Evolutionary conservation across 2,329 filamentous ascomycete species (phyloP).

Genomic region (Microcyclosporella mali): DNA sequence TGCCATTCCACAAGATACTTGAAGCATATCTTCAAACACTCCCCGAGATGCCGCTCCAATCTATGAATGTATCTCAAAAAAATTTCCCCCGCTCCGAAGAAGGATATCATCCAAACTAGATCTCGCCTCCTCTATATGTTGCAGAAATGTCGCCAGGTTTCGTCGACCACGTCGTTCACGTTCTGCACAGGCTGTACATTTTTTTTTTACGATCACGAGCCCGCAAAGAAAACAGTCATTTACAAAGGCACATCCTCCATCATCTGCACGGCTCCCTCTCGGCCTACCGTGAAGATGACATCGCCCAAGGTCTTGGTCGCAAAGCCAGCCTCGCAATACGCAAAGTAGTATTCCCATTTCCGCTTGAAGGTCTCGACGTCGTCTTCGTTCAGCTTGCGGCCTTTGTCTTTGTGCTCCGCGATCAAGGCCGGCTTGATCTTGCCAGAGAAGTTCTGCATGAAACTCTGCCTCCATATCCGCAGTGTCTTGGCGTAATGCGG

Average conservation of each 20-base stretch:
- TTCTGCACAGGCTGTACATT: too few relatives aligned
- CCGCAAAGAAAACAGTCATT: too few relatives aligned
- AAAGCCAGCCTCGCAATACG: conserved; percentile 69
- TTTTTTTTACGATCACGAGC: too few relatives aligned
- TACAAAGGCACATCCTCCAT: conserved; percentile 59
- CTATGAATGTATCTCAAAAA: too few relatives aligned
- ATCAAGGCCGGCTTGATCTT: conserved; percentile 56
- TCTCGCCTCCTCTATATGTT: background rate
- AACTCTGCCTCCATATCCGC: conserved; percentile 61
- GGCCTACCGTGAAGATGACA: conserved; percentile 63
- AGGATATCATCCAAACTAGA: conserved; percentile 1
- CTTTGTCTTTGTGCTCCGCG: conserved; percentile 42
- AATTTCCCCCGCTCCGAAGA: conserved; percentile 1
- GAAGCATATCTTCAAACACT: background rate
- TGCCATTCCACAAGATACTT: background rate
- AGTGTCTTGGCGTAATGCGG: conserved; percentile 67
- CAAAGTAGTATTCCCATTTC: conserved; percentile 75
- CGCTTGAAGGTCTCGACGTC: conserved; percentile 61
- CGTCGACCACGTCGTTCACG: too few relatives aligned
- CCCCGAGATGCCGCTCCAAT: background rate
- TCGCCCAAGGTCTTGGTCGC: conserved; percentile 65
- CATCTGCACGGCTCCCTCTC: conserved; percentile 59
- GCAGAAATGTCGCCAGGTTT: background rate
- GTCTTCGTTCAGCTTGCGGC: conserved; percentile 48
- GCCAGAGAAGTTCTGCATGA: conserved; percentile 56